Percentiles rank a stretch among this genome's conserved stretches.
These are phyloP conservation scores for Silene vulgaris DNA, from an alignment of 179 eudicot species.

Conservation along the genomic window DNA sequence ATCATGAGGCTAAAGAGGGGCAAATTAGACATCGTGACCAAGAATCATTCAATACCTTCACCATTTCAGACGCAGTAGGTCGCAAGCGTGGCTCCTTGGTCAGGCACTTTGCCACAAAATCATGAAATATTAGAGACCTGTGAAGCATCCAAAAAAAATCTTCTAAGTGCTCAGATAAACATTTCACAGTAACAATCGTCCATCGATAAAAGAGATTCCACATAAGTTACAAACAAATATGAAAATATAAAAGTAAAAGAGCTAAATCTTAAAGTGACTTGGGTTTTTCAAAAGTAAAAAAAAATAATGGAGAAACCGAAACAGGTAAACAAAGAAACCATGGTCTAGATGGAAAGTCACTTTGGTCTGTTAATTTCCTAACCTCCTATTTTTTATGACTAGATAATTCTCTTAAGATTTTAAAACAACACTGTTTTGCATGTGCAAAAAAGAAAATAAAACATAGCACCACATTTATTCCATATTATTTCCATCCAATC, in stretches of 20 bases:
- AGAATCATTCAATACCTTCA: slow-evolving; percentile 53
- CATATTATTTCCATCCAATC: not conserved
- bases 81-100: slow-evolving; percentile 92
- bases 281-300: not conserved
- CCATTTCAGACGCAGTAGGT: slow-evolving; percentile 87
- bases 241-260: not conserved
- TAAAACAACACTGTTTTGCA: not conserved
- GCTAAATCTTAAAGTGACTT: not conserved
- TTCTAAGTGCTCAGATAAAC: not conserved
- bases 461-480: too few species aligned
- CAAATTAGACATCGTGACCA: not conserved
- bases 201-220: not conserved
- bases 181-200: not conserved
- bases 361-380: not conserved
- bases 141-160: slow-evolving; percentile 15
- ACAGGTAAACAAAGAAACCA: not conserved
- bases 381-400: not conserved
- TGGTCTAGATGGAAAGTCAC: not conserved
- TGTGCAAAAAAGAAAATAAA: not conserved
- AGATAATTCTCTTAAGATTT: not conserved
- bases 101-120: slow-evolving; percentile 91
- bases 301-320: not conserved
- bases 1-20: not conserved
- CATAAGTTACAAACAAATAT: not conserved
- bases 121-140: slow-evolving; percentile 98